phyloP scores from a whole-genome alignment of 805 yeast genomes.

The Lipomyces mesembrius region DNA sequence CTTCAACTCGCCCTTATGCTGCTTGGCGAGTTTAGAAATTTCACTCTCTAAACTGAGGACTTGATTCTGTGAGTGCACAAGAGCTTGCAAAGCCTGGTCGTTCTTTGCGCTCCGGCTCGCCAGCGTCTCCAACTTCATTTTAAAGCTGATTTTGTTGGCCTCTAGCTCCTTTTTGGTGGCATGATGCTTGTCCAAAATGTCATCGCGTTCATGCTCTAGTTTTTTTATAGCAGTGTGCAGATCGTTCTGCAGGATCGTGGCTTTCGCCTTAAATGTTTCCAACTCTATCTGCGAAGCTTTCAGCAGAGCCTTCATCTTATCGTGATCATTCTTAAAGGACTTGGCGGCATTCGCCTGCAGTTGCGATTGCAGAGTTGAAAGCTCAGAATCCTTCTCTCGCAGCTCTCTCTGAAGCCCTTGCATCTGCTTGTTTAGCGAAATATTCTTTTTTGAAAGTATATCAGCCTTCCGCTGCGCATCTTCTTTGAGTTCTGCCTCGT shows the following conservation, averaged over 20 bases:
- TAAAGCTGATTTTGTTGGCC: neutral
- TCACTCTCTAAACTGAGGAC: neutral
- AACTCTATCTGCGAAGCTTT: constrained; percentile 11
- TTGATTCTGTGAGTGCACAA: neutral
- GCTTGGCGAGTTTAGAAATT: constrained; percentile 6
- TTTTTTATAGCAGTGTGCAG: neutral
- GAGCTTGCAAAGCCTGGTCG: neutral
- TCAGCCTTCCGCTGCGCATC: constrained; percentile 28
- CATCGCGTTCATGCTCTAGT: constrained; percentile 15
- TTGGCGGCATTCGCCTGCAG: neutral
- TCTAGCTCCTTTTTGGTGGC: neutral
- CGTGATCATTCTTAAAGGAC: neutral
- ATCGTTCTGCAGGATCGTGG: neutral
- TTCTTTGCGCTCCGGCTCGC: constrained; percentile 2
- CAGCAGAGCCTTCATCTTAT: constrained; percentile 14
- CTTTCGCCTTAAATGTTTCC: constrained; percentile 7
- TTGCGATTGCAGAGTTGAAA: neutral
- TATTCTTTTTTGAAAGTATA: constrained; percentile 20
- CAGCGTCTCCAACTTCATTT: constrained; percentile 4
- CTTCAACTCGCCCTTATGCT: constrained; percentile 27
- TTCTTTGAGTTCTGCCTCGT: constrained; percentile 28
- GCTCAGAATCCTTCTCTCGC: constrained; percentile 9
- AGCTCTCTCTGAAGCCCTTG: constrained; percentile 12
- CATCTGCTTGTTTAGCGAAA: constrained; percentile 9
- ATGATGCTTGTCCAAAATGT: neutral